Evolutionary conservation across 1,139 yeast genomes (phyloP), one percentile per base, ranked within the genome.

Genomic region (Yamadazyma conglobata): DNA sequence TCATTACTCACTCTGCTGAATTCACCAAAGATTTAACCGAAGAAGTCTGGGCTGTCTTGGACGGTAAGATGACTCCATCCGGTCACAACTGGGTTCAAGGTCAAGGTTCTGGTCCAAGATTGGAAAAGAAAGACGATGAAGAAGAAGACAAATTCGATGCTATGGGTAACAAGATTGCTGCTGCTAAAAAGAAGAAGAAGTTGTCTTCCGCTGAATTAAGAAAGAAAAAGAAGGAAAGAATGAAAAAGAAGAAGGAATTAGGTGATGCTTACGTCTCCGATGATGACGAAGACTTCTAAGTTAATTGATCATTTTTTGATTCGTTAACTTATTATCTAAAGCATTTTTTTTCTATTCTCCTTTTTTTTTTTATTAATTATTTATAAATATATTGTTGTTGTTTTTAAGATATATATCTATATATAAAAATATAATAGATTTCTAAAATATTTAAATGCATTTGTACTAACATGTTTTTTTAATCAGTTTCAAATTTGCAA

Each of bases 201-300:
- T 79, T 91, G 65, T 84, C 96, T 52, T 89, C 97, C 62, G 96
- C 98, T 51, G 98, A 91, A 73, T 79, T 91, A 69, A 86, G 98
- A 81, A 91, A 91, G 96, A 91, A 91, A 95, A 91, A 91, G 96
- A 91, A 91, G 95, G 98, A 91, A 77, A 88, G 98, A 82, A 89
- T 91, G 97, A 87, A 85, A 86, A 91, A 89, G 93, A 91, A 91
- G 96, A 91, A 91, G 95, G 95, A 84, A 70, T 72, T 88, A 67
- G 97, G 97, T 79, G 98, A 91, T 63, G 97, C 94, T 67, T 91
- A 91, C 67, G 96, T 88, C 52, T 89, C 96, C 50, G 84, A 94
- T 49, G 97, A 88, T 57, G 95, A 82, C 36, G 97, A 89, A 22
- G 44, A 42, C 39, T 56, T 59, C 44, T 61, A 55, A 55, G 44